Conservation (phyloP, 2,329 filamentous ascomycete species). For the Verticillium alfalfae region DNA sequence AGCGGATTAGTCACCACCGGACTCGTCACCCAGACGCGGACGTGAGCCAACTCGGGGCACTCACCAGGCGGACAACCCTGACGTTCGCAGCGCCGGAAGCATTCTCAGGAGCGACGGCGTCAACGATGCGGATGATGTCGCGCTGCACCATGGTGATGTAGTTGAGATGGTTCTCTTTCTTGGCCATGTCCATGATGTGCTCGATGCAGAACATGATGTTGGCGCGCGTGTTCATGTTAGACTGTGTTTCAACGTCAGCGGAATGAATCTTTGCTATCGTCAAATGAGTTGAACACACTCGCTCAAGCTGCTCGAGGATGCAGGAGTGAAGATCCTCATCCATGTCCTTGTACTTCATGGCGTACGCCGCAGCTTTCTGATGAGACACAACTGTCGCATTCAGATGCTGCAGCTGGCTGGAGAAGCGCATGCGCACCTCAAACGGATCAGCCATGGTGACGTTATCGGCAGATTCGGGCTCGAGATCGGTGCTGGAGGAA, state of each 20-base stretch:
- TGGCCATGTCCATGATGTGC: constrained; percentile 82
- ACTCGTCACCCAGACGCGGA: constrained; percentile 12
- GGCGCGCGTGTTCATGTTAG: constrained; percentile 91
- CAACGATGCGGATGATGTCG: constrained; percentile 86
- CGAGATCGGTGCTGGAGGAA: background rate
- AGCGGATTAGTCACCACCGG: background rate
- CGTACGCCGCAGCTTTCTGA: constrained; percentile 91
- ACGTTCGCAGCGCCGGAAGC: constrained; percentile 89
- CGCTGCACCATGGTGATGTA: constrained; percentile 94
- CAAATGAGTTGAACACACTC: constrained; percentile 39
- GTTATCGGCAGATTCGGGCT: background rate
- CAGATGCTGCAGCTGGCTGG: constrained; percentile 79
- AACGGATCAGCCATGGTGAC: constrained; percentile 70
- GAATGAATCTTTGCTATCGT: too few relatives aligned
- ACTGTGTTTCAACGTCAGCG: background rate
- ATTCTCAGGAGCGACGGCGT: constrained; percentile 83
- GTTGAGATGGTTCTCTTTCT: constrained; percentile 67
- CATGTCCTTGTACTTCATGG: constrained; percentile 87
- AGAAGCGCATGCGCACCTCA: constrained; percentile 97
- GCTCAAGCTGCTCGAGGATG: constrained; percentile 91
- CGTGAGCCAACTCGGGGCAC: background rate
- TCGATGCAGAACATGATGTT: constrained; percentile 99
- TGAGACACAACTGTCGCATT: constrained; percentile 86
- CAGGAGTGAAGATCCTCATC: constrained; percentile 97
- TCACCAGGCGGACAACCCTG: constrained; percentile 79